Evolutionary conservation across 495 filamentous ascomycete species (phyloP), one percentile per base, ranked within the genome.

Genomic region (Penicillium simplicissimum): DNA sequence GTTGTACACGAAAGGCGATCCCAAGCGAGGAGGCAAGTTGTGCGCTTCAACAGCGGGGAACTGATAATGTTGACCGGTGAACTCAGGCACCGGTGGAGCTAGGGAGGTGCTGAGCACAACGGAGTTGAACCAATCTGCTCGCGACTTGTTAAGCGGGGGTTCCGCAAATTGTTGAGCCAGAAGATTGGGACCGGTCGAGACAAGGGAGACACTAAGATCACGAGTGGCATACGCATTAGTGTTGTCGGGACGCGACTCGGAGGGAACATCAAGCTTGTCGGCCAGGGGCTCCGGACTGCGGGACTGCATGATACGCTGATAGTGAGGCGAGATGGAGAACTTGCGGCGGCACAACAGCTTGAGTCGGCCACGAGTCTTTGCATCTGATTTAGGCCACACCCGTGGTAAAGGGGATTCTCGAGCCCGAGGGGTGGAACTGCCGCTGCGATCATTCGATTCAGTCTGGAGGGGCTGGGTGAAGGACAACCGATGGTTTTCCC

Each of bases 181-280:
- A 0, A 90, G 87, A 47, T 85, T 89, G 36, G 88, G 83, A 9
- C 90, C 90, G 74, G 90, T 93, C 19, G 92, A 83, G 4, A 87
- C 83, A 37, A 98, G 84, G 37, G 95, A 97, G 38, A 96, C 76
- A 43, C 90, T 88, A 76, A 98, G 89, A 57, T 95, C 92, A 45
- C 90, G 88, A 11, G 89, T 91, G 4, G 87, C 77, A 68, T 87
- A 88, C 23, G 79, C 68, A 15, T 75, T 61, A 15, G 74, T 70
- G n/a, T 62, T 70, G 17, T 67, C 60, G 28, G 73, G 60, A 33
- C 54, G 65, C 8, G 74, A 35, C 49, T 64, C 60, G 17, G 58
- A 13, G 34, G 64, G 38, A 9, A 59, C 58, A 36, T 54, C 60
- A 59, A 84, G 74, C 59, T 84, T 72, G 63, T 89, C 80, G 57